Conservation (phyloP, 805 yeast species). For the Priceomyces melissophilus region DNA sequence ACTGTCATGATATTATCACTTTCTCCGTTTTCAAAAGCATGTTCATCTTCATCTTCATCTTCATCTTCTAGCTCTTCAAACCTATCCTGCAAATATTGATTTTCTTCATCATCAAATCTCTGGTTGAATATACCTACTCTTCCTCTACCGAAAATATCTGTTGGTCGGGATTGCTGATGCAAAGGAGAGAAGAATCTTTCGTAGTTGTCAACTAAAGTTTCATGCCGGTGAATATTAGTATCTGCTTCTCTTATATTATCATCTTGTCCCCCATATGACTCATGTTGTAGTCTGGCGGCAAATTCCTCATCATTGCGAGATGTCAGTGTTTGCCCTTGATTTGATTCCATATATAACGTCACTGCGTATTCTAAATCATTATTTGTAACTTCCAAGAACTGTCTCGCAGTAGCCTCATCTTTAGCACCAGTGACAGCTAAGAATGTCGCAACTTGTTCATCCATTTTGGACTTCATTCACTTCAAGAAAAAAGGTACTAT, state of each 20-base stretch:
- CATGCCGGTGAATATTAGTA: conserved; percentile 74
- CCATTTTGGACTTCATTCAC: conserved; percentile 19
- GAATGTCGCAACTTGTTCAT: conserved; percentile 64
- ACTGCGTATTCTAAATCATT: conserved; percentile 81
- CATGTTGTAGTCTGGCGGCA: conserved; percentile 62
- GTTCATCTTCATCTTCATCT: conserved; percentile 6
- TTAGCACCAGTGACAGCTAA: conserved; percentile 78
- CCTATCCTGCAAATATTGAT: conserved; percentile 18
- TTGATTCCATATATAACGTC: conserved; percentile 67
- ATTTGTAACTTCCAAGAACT: conserved; percentile 75
- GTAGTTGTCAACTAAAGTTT: conserved; percentile 59
- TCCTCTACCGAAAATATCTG: conserved; percentile 48
- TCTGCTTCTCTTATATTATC: conserved; percentile 49
- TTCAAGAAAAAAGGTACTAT: neutral
- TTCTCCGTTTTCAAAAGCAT: conserved; percentile 21
- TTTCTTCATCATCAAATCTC: conserved; percentile 40
- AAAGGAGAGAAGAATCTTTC: conserved; percentile 6
- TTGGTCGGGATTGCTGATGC: conserved; percentile 16
- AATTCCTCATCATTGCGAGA: conserved; percentile 43
- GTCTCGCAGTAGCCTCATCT: conserved; percentile 65
- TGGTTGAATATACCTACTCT: conserved; percentile 61
- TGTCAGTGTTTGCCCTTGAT: conserved; percentile 13
- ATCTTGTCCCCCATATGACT: conserved; percentile 45
- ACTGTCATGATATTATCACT: conserved; percentile 28
- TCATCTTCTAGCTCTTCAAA: conserved; percentile 16